Base-by-base conservation (phyloP, 495 filamentous ascomycete genomes). In the Podospora pseudocomata region DNA sequence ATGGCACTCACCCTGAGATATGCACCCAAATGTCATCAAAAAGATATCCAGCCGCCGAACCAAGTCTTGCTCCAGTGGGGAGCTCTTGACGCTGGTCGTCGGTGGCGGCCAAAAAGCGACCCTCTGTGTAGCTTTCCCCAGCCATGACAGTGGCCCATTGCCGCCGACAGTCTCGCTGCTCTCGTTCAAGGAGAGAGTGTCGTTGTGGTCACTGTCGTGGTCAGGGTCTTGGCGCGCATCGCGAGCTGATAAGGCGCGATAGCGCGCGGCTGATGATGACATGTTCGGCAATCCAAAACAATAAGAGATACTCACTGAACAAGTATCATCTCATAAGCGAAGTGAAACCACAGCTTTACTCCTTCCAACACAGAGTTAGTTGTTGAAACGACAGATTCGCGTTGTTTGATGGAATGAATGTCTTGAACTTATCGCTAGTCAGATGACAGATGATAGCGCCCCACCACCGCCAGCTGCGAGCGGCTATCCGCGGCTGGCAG, bases 1-100 rank as follows among this genome's bases (percentile, higher is more conserved):
- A 68, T 70, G 23, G 39, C 0, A 9, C 39, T 49, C 34, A 77
- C 78, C 75, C 71, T 81, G 79, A 19, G 78, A 80, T 4, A 81
- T 69, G 57, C 79, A 81, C 5, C 79, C 79, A 70, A 80, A 81
- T n/a, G 74, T 77, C 77, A 81, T 73, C 13, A 81, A 72, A 70
- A 81, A 81, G 34, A 79, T 70, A 58, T 81, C 79, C 4, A 81
- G 55, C 49, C 78, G 77, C 4, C 72, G 71, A n/a, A 81, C 79
- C 28, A 81, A 68, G 68, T 79, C 76, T 39, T 72, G 67, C 66
- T 81, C 79, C 61, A 76, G 72, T 13, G 73, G 67, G 30, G 76
- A 57, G 20, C 63, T n/a, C n/a, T 67, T 65, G 30, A 27, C 5
- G 5, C 9, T 0, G 19, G 9, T 49, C 9, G 30, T 3, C 18